These are phyloP conservation scores for Pinus taeda DNA, from an alignment of 75 land plant genomes.

Conservation along the genomic window DNA sequence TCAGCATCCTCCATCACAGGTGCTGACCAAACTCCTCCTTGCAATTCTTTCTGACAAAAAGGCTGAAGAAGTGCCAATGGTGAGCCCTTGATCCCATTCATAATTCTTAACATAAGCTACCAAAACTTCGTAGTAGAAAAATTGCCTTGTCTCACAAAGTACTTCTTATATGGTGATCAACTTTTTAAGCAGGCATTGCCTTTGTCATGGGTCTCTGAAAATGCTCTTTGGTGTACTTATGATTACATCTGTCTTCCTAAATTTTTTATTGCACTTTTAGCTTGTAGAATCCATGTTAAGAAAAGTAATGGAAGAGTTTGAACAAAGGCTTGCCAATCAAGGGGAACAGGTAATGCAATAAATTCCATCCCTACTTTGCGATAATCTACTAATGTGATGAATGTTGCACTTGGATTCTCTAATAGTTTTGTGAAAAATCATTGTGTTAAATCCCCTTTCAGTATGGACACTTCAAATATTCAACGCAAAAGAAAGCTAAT, in stretches of 20 bases:
- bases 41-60: constrained; percentile 20
- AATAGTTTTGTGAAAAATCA: neutral
- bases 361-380: neutral
- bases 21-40: constrained; percentile 13
- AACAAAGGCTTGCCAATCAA: constrained; percentile 27
- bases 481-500: neutral
- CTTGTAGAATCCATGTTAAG: constrained; percentile 49
- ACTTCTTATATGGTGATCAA: neutral
- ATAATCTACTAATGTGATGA: neutral
- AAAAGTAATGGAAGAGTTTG: constrained; percentile 45
- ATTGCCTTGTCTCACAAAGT: neutral
- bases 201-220: neutral
- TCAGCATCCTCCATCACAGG: constrained; percentile 5
- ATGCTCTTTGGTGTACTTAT: neutral
- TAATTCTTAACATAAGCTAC: neutral
- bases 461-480: neutral
- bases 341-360: constrained; percentile 39
- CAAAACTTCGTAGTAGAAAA: neutral
- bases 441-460: neutral
- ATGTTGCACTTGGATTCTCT: neutral
- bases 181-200: neutral
- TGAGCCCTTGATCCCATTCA: neutral
- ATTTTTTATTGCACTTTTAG: constrained; percentile 22
- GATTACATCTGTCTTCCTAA: neutral
- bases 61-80: constrained; percentile 29